Evolutionary conservation across 192 early-diverging fungal genomes (phyloP), one percentile per base, ranked within the genome.

Genomic region (Podila clonocystis): DNA sequence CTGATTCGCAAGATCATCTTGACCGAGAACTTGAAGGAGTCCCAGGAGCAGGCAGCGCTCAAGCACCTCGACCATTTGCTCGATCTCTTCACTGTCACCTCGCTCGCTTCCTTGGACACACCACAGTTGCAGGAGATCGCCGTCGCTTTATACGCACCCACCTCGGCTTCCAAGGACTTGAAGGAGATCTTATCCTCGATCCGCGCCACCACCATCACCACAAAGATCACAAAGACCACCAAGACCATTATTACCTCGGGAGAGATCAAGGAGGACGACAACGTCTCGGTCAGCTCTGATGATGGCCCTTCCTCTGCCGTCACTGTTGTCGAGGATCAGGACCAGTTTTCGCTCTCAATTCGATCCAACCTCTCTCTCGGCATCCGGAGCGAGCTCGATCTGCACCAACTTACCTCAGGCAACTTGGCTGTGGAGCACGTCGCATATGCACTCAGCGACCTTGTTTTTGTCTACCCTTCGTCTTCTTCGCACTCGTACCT

Each of bases 401-500:
- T 62, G 22, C 34, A 66, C 60, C 86, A 82, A 33, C 69, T 85
- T 17, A 75, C 88, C 12, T 83, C 89, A 48, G 93, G 86, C 22
- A 89, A 93, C 74, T 87, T 88, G 19, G 95, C 93, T 6, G 84
- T 91, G 2, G 85, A 91, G 20, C 92, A 94, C 71, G 85, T 96
- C 19, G 91, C 94, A 8, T 94, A 95, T 74, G 88, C 87, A 29
- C 86, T 98, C 9, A 92, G 90, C 80, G 91, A 95, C 70, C 82
- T 95, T 60, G 85, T 91, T 50, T 98, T 95, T 85, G 89, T 97
- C 68, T 98, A 96, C 83, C 89, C 94, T 29, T 91, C 91, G 9
- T 58, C 80, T 29, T 83, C 87, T 33, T 85, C 85, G 26, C 82
- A 91, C 50, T 82, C 72, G 4, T 87, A 91, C 50, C 75, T 92